phyloP scores from a whole-genome alignment of 352 stramenopile species.

The Phytophthora hybrid region DNA sequence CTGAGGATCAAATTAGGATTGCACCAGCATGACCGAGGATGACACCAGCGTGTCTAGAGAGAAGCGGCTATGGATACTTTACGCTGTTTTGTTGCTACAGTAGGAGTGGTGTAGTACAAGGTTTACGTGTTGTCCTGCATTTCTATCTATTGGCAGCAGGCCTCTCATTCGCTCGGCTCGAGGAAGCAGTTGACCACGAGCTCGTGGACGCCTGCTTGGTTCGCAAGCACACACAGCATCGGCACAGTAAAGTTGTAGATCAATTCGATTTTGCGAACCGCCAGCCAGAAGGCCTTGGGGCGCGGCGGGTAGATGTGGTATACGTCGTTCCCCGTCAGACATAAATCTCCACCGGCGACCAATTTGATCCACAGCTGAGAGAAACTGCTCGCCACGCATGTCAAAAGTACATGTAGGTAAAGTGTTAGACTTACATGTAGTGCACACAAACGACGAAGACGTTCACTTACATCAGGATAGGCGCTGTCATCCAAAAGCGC shows the following conservation, averaged over 20 bases:
- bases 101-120: slow-evolving; percentile 19
- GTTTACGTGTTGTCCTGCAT: background rate
- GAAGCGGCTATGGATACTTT: background rate
- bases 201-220: slow-evolving; percentile 41
- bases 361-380: slow-evolving; percentile 58
- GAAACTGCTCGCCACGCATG: slow-evolving; percentile 31
- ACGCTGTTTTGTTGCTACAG: background rate
- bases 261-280: slow-evolving; percentile 55
- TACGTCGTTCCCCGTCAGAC: slow-evolving; percentile 42
- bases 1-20: slow-evolving; percentile 8
- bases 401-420: too few species aligned
- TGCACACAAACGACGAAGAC: background rate
- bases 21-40: background rate
- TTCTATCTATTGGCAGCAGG: background rate
- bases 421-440: too few species aligned
- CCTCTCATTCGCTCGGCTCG: slow-evolving; percentile 16
- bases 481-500: slow-evolving; percentile 55
- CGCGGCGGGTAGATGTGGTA: slow-evolving; percentile 54
- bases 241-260: slow-evolving; percentile 53
- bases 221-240: slow-evolving; percentile 41
- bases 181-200: slow-evolving; percentile 43
- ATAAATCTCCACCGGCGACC: slow-evolving; percentile 47
- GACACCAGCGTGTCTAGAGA: background rate
- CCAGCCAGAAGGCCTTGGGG: slow-evolving; percentile 51
- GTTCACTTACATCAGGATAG: slow-evolving; percentile 33